phyloP scores from a whole-genome alignment of 768 basidiomycete species.

The Naganishia randhawae region DNA sequence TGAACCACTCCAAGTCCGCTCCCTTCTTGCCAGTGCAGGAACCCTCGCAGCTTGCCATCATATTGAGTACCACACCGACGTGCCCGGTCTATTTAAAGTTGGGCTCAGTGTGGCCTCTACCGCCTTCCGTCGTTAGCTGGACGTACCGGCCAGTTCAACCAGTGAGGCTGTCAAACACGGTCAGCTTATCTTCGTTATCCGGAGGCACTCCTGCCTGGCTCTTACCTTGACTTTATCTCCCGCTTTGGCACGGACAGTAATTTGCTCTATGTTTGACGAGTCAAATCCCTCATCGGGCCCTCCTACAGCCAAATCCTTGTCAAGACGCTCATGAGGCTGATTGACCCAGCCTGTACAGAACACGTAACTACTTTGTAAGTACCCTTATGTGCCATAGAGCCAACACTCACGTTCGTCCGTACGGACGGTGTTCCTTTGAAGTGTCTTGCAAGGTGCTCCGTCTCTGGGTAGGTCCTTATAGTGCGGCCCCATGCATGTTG shows the following conservation, averaged over 20 bases:
- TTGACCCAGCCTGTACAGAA: neutral
- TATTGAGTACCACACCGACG: neutral
- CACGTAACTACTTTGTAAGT: neutral
- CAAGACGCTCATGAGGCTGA: neutral
- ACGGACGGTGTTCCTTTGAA: neutral
- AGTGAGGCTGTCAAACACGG: neutral
- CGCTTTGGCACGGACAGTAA: neutral
- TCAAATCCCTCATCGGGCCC: neutral
- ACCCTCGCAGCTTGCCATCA: conserved; percentile 20
- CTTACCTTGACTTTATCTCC: conserved; percentile 5
- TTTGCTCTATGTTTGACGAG: neutral
- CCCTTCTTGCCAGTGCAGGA: conserved; percentile 8
- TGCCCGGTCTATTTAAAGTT: neutral
- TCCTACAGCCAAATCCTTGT: neutral
- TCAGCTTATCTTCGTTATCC: neutral
- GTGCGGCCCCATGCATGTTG: neutral
- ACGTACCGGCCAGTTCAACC: conserved; percentile 20
- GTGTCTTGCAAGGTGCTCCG: neutral
- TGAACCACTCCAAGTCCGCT: conserved; percentile 24
- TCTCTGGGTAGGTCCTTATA: neutral
- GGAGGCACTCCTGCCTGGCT: neutral
- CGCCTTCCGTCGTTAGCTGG: no score
- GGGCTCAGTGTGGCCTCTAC: neutral
- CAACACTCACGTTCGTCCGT: neutral
- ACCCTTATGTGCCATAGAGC: neutral